phyloP scores from a whole-genome alignment of 2,329 filamentous ascomycete species.

The Calonectria fujianensis region DNA sequence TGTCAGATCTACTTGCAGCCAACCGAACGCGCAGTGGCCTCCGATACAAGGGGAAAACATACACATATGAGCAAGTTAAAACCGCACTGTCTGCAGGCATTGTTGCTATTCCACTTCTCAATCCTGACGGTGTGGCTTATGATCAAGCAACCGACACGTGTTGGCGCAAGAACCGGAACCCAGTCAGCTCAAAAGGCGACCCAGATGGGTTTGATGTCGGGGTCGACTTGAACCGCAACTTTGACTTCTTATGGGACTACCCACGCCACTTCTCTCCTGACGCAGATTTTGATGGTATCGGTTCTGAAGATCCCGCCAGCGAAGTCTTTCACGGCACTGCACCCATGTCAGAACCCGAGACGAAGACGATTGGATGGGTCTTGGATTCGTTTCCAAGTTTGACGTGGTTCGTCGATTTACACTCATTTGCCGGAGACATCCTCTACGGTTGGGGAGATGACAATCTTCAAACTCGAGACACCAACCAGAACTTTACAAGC shows the following conservation, averaged over 20 bases:
- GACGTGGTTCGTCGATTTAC: conserved; percentile 76
- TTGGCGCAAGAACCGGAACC: conserved; percentile 76
- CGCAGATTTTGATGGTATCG: conserved; percentile 62
- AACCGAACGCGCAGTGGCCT: conserved; percentile 69
- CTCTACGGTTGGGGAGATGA: conserved; percentile 76
- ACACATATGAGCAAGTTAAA: conserved; percentile 71
- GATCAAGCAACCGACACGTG: conserved; percentile 70
- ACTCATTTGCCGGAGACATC: conserved; percentile 71
- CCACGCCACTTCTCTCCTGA: conserved; percentile 62
- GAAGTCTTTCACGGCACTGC: conserved; percentile 71
- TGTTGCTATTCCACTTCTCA: conserved; percentile 71
- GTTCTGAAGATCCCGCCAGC: conserved; percentile 62
- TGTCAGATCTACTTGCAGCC: conserved; percentile 74
- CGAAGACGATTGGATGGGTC: conserved; percentile 71
- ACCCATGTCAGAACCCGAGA: conserved; percentile 74
- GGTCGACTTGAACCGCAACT: conserved; percentile 75
- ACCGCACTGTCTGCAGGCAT: conserved; percentile 71
- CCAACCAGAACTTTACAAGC: conserved; percentile 72
- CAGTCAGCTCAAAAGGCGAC: conserved; percentile 57
- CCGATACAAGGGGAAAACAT: conserved; percentile 70
- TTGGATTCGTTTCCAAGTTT: conserved; percentile 70
- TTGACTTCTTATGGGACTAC: conserved; percentile 75
- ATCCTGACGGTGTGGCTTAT: conserved; percentile 72
- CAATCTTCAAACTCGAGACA: conserved; percentile 67
- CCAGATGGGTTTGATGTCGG: conserved; percentile 61